Evolutionary conservation across 768 basidiomycete genomes (phyloP).

Genomic region (Macrolepiota dolichaula): DNA sequence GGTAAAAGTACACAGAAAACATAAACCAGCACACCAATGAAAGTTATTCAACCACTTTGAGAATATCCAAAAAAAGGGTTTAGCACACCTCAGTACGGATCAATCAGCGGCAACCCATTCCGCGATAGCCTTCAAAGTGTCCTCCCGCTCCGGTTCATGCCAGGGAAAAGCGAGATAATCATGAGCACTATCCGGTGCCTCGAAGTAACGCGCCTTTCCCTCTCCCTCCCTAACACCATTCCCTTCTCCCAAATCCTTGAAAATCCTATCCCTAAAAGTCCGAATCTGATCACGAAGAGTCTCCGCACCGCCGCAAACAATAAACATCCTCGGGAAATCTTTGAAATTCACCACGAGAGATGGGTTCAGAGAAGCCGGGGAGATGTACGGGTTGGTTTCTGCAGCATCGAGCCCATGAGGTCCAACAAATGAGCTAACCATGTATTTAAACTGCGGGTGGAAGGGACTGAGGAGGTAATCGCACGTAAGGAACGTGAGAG

Average conservation of each 20-base stretch:
- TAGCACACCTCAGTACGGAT: neutral
- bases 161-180: conserved; percentile 48
- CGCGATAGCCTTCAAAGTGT: conserved; percentile 46
- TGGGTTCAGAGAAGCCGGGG: conserved; percentile 48
- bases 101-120: conserved; percentile 35
- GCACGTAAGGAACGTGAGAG: conserved; percentile 24
- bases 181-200: conserved; percentile 51
- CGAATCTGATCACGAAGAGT: conserved; percentile 49
- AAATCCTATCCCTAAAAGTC: conserved; percentile 46
- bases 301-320: conserved; percentile 56
- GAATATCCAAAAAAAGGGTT: too few species aligned
- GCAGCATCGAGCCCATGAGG: conserved; percentile 43
- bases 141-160: conserved; percentile 51
- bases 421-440: conserved; percentile 41
- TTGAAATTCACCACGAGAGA: conserved; percentile 38
- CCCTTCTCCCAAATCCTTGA: conserved; percentile 46
- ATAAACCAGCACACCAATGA: too few species aligned
- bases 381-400: conserved; percentile 50
- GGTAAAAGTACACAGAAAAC: too few species aligned
- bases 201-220: conserved; percentile 45
- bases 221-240: conserved; percentile 29
- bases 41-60: too few species aligned
- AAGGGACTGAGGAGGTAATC: conserved; percentile 33
- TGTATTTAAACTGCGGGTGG: conserved; percentile 22
- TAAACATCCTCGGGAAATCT: conserved; percentile 59